Base-by-base conservation (phyloP, 2,329 filamentous ascomycete species). In the Fusarium anguioides region DNA sequence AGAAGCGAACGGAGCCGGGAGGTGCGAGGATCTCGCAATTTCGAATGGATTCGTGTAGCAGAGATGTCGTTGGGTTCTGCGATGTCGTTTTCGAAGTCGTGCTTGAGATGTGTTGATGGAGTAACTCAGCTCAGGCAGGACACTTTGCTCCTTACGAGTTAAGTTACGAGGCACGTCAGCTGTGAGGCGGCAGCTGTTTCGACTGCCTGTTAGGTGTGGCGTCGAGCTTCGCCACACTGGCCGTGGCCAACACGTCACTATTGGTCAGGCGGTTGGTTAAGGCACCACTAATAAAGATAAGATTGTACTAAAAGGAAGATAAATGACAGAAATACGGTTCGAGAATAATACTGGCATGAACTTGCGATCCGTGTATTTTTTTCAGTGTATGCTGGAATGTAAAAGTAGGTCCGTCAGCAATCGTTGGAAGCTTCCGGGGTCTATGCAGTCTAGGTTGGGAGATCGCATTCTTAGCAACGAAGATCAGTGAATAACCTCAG, bases 151-250 rank as follows among this genome's bases (percentile, higher is more conserved):
- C 58, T 63, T 59, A 56, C 48, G 60, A 62, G 55, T 71, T 69
- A 64, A 64, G 69, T 69, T 63, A 41, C 48, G 50, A 62, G 57
- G 70, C 70, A 70, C 66, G 72, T 72, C 68, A 71, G 70, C 69
- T 66, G 31, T 65, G 68, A 73, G 71, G 71, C 64, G 68, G 63
- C 67, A 69, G 64, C 69, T 71, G 68, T 72, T 69, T 66, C 68
- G 58, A 56, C 62, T 37, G 51, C 58, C n/a, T 45, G 56, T 53
- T 68, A n/a, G 61, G 58, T 71, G 69, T 69, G 69, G 64, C 60
- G 60, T 50, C 24, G 35, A 68, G 58, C 65, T 59, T 42, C 69
- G 71, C 71, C 71, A 73, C 71, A 73, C 33, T 44, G 49, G 46
- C 35, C 24, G 26, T 35, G 55, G 44, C 20, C 44, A 52, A 69